Base-by-base conservation (phyloP, 192 early-diverging fungal species). In the Entophlyctis helioformis region DNA sequence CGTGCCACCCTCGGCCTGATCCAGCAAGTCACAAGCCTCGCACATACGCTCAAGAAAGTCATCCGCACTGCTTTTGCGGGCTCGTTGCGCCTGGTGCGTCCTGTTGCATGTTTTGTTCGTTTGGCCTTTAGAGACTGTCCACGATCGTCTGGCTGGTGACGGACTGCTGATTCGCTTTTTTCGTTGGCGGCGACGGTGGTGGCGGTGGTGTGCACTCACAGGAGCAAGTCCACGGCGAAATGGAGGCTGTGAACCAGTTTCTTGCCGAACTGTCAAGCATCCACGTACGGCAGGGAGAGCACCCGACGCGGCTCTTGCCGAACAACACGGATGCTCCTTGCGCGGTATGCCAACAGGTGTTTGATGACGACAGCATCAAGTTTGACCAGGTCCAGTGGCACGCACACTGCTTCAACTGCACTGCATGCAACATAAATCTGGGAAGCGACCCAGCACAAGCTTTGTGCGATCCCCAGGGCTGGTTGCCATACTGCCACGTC, bases 361-460 rank as follows among this genome's bases (percentile, higher is more conserved):
- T 96, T 19, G 91, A 96, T 55, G 89, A 92, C 26, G 84, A 84
- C 42, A 96, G 94, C 59, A 71, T 89, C 36, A 80, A 80, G 40
- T 59, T 68, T 38, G 54, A 32, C 18, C 39, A 39, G 34, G 44
- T 32, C 57, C 59, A 59, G 56, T 70, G 90, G 89, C 90, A 96
- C 56, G 52, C 71, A 41, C 62, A 58, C 46, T 97, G 94, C 49
- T 81, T 94, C 41, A 58, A 60, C n/a, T 97, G 94, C 64, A 49
- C 57, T n/a, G 53, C 51, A 18, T 91, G 89, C 57, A 53, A 36
- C 9, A 16, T 48, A n/a, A 35, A 49, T 11, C 47, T 70, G 16
- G 35, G 46, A 25, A n/a, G n/a, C n/a, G n/a, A n/a, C n/a, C n/a
- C n/a, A n/a, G n/a, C n/a, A n/a, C n/a, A n/a, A n/a, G n/a, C n/a